These are phyloP conservation scores for Trichoderma asperellum DNA, from an alignment of 2,329 filamentous ascomycete genomes.

Conservation along the genomic window DNA sequence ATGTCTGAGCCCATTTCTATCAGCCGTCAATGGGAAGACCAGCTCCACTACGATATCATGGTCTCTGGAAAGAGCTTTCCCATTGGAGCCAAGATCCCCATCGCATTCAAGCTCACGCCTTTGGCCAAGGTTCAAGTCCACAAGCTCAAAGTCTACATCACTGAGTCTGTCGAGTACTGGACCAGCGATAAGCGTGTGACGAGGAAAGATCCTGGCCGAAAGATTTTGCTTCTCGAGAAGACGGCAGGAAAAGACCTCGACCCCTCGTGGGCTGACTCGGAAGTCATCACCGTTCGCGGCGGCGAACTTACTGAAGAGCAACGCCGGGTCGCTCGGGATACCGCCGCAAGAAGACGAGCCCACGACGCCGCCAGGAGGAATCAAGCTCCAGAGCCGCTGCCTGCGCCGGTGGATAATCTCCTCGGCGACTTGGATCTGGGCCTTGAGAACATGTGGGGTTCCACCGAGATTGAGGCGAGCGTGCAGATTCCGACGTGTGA, in stretches of 20 bases:
- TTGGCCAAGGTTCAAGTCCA: conserved; percentile 92
- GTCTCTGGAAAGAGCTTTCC: conserved; percentile 96
- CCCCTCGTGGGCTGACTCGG: conserved; percentile 73
- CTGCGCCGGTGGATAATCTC: conserved; percentile 67
- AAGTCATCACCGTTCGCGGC: conserved; percentile 75
- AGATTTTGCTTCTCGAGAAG: conserved; percentile 87
- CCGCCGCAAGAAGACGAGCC: conserved; percentile 56
- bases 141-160: conserved; percentile 87
- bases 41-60: conserved; percentile 92
- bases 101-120: conserved; percentile 91
- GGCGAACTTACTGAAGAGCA: conserved; percentile 68
- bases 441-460: conserved; percentile 74
- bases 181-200: conserved; percentile 84
- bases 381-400: conserved; percentile 48
- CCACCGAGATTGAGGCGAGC: conserved; percentile 93
- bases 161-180: conserved; percentile 90
- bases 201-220: conserved; percentile 79
- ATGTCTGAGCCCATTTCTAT: conserved; percentile 94
- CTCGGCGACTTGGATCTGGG: conserved; percentile 77
- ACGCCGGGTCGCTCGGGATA: conserved; percentile 52
- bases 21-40: conserved; percentile 91
- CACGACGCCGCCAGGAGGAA: conserved; percentile 53
- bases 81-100: conserved; percentile 83
- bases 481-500: conserved; percentile 89
- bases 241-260: conserved; percentile 76